These are phyloP conservation scores for Aspergillus saccharolyticus DNA, from an alignment of 495 filamentous ascomycete genomes.

Conservation along the genomic window DNA sequence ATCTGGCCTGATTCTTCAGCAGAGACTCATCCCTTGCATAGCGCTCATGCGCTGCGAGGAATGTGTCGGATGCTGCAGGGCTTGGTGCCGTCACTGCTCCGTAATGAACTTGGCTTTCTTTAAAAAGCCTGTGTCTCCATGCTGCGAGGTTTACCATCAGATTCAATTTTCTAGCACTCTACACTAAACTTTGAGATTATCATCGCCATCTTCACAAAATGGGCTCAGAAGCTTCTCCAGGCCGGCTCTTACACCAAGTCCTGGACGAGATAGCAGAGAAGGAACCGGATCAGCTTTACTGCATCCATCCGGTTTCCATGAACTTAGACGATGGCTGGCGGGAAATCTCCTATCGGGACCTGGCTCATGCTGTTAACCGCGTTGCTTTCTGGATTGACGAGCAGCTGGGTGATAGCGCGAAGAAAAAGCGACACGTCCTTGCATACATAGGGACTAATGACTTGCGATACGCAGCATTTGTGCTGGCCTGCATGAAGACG, in stretches of 20 bases:
- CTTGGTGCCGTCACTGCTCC: no score
- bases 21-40: no score
- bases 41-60: no score
- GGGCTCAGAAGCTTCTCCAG: neutral
- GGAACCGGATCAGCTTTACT: constrained; percentile 37
- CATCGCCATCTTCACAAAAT: neutral
- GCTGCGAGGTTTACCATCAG: no score
- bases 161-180: no score
- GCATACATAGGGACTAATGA: constrained; percentile 32
- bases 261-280: constrained; percentile 41
- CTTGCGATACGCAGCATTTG: constrained; percentile 22
- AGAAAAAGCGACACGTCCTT: constrained; percentile 18
- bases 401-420: constrained; percentile 7
- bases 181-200: no score
- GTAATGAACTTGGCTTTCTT: no score
- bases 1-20: no score
- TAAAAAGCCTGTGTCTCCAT: no score
- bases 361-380: constrained; percentile 49
- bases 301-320: constrained; percentile 36
- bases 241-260: neutral
- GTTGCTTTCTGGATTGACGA: constrained; percentile 41
- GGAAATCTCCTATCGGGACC: constrained; percentile 41
- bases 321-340: constrained; percentile 49
- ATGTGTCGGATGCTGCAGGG: no score
- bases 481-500: constrained; percentile 25